A percentile compares a stretch with the other conserved stretches of the same genome.
These are phyloP conservation scores for Lasiodiplodia theobromae DNA, from an alignment of 2,329 filamentous ascomycete genomes.

Conservation along the genomic window DNA sequence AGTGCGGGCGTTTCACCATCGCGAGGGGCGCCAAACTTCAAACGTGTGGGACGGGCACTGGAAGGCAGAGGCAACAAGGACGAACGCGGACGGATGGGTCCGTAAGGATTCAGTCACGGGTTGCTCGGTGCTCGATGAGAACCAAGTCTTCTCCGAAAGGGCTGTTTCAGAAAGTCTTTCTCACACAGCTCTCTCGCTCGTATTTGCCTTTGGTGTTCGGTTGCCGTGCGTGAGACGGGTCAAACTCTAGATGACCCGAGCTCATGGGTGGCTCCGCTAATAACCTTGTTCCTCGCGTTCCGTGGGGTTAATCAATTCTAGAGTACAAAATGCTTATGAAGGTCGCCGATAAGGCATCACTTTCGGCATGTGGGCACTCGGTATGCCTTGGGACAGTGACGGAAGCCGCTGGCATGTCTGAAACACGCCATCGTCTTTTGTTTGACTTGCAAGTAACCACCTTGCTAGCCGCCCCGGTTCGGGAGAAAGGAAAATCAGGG, in stretches of 20 bases:
- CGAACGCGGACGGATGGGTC: background rate
- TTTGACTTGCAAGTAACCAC: background rate
- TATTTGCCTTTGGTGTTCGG: background rate
- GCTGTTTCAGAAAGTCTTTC: background rate
- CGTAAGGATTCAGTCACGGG: background rate
- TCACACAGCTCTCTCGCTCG: background rate
- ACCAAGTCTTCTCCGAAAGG: background rate
- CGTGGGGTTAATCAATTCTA: background rate
- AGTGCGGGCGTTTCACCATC: constrained; percentile 14
- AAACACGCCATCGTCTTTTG: constrained; percentile 6
- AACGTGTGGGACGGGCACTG: background rate
- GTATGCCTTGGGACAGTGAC: background rate
- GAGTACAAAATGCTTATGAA: background rate
- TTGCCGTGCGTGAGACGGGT: background rate
- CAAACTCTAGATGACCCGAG: too few species aligned
- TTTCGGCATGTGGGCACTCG: background rate
- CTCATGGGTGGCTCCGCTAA: background rate
- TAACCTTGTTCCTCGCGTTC: background rate
- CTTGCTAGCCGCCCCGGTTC: background rate
- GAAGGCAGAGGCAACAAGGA: background rate
- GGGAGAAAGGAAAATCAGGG: background rate
- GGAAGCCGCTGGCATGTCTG: background rate
- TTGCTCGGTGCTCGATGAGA: background rate
- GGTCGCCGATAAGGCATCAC: background rate
- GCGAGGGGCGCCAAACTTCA: background rate